These are phyloP conservation scores for Paspalum vaginatum DNA, from an alignment of 176 grass and related monocot species.

Conservation along the genomic window DNA sequence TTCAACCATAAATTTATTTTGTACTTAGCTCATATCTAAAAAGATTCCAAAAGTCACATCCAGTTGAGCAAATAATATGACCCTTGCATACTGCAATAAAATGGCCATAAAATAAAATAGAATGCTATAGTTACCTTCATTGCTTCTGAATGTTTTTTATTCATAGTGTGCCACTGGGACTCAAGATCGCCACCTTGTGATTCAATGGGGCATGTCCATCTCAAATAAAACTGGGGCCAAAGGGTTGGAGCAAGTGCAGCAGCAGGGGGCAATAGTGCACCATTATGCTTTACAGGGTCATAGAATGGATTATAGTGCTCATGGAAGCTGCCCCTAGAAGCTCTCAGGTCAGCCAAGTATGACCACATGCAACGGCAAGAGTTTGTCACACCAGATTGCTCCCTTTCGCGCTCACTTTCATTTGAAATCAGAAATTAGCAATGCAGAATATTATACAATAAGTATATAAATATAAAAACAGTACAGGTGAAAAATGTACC, in stretches of 20 bases:
- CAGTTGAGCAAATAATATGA: slow-evolving; percentile 22
- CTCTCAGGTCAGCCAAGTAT: slow-evolving; percentile 64
- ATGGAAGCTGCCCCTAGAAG: slow-evolving; percentile 73
- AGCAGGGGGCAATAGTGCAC: slow-evolving; percentile 74
- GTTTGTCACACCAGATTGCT: slow-evolving; percentile 65
- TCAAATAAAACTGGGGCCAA: slow-evolving; percentile 96
- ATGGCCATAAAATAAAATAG: neutral
- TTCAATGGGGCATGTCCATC: slow-evolving; percentile 87
- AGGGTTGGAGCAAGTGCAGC: slow-evolving; percentile 91
- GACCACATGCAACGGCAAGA: slow-evolving; percentile 81
- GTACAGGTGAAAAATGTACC: slow-evolving; percentile 1
- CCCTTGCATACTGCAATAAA: neutral
- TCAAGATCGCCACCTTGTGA: slow-evolving; percentile 75
- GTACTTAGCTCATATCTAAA: neutral
- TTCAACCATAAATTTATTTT: slow-evolving; percentile 30
- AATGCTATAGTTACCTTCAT: slow-evolving; percentile 52
- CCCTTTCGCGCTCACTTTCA: slow-evolving; percentile 92
- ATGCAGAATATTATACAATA: slow-evolving; percentile 28
- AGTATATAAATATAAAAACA: slow-evolving; percentile 10
- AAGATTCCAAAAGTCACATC: slow-evolving; percentile 12
- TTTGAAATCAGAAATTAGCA: slow-evolving; percentile 49
- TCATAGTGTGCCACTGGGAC: slow-evolving; percentile 76
- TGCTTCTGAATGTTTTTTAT: slow-evolving; percentile 58
- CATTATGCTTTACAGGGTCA: slow-evolving; percentile 55
- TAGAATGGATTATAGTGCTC: slow-evolving; percentile 90